Conservation (phyloP, 2,329 filamentous ascomycete species). For the Scytalidium sp. region DNA sequence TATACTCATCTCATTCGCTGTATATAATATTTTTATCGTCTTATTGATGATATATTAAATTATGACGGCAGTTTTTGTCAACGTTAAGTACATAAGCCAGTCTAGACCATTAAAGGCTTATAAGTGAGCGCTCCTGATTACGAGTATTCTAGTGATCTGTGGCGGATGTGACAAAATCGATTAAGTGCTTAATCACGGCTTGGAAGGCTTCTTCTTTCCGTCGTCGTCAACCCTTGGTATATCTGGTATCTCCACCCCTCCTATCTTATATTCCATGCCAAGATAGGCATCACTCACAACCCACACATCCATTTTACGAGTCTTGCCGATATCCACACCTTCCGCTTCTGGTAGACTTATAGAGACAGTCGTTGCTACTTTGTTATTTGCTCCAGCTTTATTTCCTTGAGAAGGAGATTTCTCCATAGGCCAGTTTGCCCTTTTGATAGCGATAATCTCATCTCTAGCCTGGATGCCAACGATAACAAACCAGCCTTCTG, state of each 20-base stretch:
- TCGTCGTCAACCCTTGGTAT: constrained; percentile 9
- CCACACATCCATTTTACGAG: constrained; percentile 63
- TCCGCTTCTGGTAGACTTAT: constrained; percentile 30
- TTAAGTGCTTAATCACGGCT: neutral
- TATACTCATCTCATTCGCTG: no score
- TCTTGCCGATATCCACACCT: constrained; percentile 21
- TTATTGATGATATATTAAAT: no score
- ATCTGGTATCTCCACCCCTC: constrained; percentile 27
- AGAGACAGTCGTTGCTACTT: neutral
- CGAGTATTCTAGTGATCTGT: no score
- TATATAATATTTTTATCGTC: no score
- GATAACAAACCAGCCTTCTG: constrained; percentile 87
- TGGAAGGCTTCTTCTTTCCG: constrained; percentile 9
- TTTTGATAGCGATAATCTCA: constrained; percentile 82
- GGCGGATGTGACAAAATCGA: no score
- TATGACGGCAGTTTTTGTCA: no score
- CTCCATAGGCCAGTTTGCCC: constrained; percentile 65
- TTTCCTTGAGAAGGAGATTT: constrained; percentile 15
- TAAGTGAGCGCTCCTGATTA: no score
- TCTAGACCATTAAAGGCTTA: no score
- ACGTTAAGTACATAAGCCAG: no score
- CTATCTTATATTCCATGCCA: constrained; percentile 55
- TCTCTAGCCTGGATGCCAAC: constrained; percentile 65
- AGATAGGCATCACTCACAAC: constrained; percentile 88
- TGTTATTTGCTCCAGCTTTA: neutral